Conservation (phyloP, 331 rosid species). For the Erythrophleum ivorense region DNA sequence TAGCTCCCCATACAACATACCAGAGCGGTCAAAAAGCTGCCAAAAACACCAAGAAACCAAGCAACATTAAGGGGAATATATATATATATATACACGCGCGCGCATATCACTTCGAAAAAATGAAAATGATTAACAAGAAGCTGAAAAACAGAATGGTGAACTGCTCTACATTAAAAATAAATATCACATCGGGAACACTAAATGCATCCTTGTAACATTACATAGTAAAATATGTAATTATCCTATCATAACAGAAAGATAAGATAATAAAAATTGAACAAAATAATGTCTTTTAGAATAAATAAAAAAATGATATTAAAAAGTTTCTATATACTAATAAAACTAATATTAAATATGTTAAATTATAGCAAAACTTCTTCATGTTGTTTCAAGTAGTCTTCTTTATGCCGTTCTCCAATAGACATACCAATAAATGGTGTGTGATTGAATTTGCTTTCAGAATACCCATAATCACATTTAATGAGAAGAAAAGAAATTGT, state of each 20-base stretch:
- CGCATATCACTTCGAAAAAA: neutral
- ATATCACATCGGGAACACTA: neutral
- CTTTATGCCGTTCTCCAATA: too few relatives aligned
- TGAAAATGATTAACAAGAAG: neutral
- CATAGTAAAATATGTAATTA: too few relatives aligned
- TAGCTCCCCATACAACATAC: slow-evolving; percentile 71
- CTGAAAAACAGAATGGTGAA: neutral
- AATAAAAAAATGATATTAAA: too few relatives aligned
- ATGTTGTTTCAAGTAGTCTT: too few relatives aligned
- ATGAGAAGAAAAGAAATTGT: neutral
- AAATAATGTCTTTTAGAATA: too few relatives aligned
- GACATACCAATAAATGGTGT: neutral
- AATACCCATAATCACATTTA: neutral
- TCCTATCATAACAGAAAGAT: too few relatives aligned
- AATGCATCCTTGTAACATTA: neutral
- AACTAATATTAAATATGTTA: too few relatives aligned
- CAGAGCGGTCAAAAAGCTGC: slow-evolving; percentile 81
- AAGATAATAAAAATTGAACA: too few relatives aligned
- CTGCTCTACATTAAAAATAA: slow-evolving; percentile 1
- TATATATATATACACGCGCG: neutral
- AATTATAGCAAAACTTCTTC: too few relatives aligned
- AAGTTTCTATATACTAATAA: too few relatives aligned
- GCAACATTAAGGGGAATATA: neutral
- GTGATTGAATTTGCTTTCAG: slow-evolving; percentile 6
- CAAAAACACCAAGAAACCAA: neutral